Base-by-base conservation (phyloP, 805 yeast species). In the Hanseniaspora opuntiae region DNA sequence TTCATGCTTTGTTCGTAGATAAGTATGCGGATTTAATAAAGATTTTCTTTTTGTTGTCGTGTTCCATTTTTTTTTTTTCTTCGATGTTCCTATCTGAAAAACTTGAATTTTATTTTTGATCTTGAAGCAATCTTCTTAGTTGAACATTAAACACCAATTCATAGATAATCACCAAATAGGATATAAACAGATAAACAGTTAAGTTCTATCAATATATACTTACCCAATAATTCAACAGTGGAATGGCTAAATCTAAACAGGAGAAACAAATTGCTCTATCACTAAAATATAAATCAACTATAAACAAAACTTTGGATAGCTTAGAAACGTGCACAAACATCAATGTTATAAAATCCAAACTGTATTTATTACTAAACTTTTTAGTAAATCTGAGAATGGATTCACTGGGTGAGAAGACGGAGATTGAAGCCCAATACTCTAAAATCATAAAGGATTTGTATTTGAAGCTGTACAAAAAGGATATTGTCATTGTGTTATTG, bases 201-300 rank as follows among this genome's bases (percentile, higher is more conserved):
- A 30, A 3, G 2, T 30, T 11, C 4, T 11, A 11, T 30, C 20
- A 4, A 7, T 10, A 38, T 4, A 19, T 17, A n/a, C 20, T 17
- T 17, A n/a, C 7, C 17, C 19, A 17, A 10, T 24, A 38, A 4
- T 19, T 11, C 11, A 75, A 79, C 74, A 77, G 76, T 81, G 77
- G 79, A 76, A 82, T 77, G 81, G 82, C 77, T 74, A 77, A 73
- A 81, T 76, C 42, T 5, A 39, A 39, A 39, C 28, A 39, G 12
- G 42, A 39, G 9, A 14, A 22, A 9, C 42, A 39, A 14, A 25
- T 14, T 22, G 42, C 30, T n/a, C 22, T 39, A 25, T 39, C 42
- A 22, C 3, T 39, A 14, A 39, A 39, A 22, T 39, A 39, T 25
- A 39, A 39, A 39, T 39, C 28, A 25, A 39, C 36, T 3, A 50